These are phyloP conservation scores for Leavenworthia alabamica DNA, from an alignment of 345 rosid species.

Conservation along the genomic window DNA sequence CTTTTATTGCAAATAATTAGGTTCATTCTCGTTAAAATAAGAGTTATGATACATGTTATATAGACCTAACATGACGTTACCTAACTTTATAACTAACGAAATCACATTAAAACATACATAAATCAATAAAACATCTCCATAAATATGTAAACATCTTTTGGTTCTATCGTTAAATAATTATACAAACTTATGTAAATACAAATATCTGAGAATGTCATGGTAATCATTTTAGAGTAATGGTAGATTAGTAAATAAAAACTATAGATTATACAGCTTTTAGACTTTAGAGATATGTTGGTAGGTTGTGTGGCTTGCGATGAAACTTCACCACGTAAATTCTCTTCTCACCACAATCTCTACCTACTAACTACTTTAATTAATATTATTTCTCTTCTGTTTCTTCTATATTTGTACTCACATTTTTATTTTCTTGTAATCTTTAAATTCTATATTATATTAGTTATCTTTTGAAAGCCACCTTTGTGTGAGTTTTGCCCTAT, in stretches of 20 bases:
- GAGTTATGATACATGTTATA: neutral
- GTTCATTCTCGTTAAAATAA: neutral
- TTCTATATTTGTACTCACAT: neutral
- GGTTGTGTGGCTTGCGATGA: slow-evolving; percentile 25
- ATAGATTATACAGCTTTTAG: neutral
- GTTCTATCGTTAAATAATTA: neutral
- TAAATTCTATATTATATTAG: slow-evolving; percentile 6
- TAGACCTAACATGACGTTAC: neutral
- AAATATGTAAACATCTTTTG: neutral
- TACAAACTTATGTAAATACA: neutral
- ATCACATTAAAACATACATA: neutral
- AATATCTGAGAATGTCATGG: neutral
- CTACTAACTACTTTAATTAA: slow-evolving; percentile 20
- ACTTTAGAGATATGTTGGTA: slow-evolving; percentile 12
- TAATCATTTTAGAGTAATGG: neutral
- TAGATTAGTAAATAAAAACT: neutral
- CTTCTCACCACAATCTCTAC: slow-evolving; percentile 29
- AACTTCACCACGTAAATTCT: slow-evolving; percentile 26
- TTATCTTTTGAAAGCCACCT: slow-evolving; percentile 6
- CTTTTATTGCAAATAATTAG: neutral
- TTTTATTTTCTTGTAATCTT: neutral
- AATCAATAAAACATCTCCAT: neutral
- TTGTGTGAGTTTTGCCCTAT: slow-evolving; percentile 23
- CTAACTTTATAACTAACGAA: slow-evolving; percentile 4
- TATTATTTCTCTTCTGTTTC: neutral